phyloP scores from a whole-genome alignment of 208 protist species.

The Porcisia hertigi region DNA sequence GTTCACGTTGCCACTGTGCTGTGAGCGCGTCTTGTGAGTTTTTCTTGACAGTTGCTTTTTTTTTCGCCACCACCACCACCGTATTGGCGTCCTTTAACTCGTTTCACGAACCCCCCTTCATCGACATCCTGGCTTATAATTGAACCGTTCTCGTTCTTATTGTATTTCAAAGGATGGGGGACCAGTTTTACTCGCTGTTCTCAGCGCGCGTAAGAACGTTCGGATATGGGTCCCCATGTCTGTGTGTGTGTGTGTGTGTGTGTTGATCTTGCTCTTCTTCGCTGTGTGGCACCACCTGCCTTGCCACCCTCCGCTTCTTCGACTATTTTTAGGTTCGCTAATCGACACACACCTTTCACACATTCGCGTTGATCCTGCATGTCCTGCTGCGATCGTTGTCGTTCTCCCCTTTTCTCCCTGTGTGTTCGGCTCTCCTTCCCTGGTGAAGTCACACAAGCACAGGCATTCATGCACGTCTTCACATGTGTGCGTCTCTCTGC shows the following conservation, averaged over 20 bases:
- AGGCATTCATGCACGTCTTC: neutral
- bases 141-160: too few species aligned
- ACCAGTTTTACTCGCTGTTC: too few species aligned
- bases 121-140: neutral
- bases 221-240: neutral
- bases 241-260: constrained; percentile 6
- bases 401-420: neutral
- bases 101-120: neutral
- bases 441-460: neutral
- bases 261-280: neutral
- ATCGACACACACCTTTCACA: neutral
- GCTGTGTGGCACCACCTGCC: neutral
- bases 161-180: too few species aligned
- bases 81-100: neutral
- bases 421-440: neutral
- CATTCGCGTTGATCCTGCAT: neutral
- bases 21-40: neutral
- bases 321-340: neutral
- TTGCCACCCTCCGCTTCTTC: neutral
- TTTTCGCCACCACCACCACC: neutral
- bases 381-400: neutral
- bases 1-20: neutral
- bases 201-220: neutral
- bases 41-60: constrained; percentile 11
- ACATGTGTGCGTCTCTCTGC: neutral